Evolutionary conservation across 139 green algal species (phyloP), one percentile per base, ranked within the genome.

Genomic region (Mychonastes homosphaera): DNA sequence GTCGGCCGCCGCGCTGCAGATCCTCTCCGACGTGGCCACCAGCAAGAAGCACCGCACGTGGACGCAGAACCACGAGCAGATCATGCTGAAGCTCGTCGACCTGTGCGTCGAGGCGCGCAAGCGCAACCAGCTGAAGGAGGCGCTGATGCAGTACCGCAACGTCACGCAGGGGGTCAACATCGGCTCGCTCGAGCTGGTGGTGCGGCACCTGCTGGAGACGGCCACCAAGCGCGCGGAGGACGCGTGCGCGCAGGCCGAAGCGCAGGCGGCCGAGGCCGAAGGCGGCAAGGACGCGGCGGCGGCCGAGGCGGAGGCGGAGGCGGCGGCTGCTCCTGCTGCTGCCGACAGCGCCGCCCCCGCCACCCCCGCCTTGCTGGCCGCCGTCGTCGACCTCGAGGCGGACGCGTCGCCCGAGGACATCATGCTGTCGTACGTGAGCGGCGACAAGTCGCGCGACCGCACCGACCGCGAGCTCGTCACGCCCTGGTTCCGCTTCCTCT

Each of bases 401-500:
- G 93, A 95, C 29, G 83, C 83, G 8, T 87, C 76, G n/a, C 92
- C 93, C 0, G 93, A 99, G 80, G 87, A 97, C 61, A 78, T 99
- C 41, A 95, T 98, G 86, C 76, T 98, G 15, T 87, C 73, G 63
- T 97, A 95, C 61, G 90, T 98, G 49, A 88, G 72, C 46, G 87
- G 72, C 1, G 92, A 99, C 56, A 94, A 95, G 69, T 7, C 27
- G 23, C 73, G 88, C 79, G 92, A 98, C 65, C 85, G 88, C 56
- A 89, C 85, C 4, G 92, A 98, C 66, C 75, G 92, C 21, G 90
- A 97, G 80, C 67, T 94, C 49, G 92, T 98, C 13, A 97, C 93
- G 8, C 93, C 93, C 23, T 99, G 93, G 92, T 98, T 99, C 82
- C 94, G 95, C 69, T 98, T 99, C 65, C 75, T 98, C 65, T 99